Evolutionary conservation across 2,329 filamentous ascomycete genomes (phyloP).

Genomic region (Neopestalotiopsis clavispora): DNA sequence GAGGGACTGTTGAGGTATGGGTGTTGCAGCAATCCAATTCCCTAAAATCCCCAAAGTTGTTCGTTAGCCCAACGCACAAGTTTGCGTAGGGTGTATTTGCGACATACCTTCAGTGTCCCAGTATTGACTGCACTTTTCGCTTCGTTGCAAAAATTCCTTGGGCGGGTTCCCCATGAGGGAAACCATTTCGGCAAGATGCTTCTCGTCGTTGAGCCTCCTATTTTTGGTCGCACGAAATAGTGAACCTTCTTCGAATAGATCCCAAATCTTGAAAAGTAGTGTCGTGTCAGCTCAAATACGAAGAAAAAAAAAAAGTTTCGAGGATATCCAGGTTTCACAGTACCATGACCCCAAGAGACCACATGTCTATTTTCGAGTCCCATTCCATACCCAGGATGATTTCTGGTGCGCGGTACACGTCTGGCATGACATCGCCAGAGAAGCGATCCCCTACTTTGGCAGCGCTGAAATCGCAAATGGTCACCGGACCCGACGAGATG

Average conservation of each 20-base stretch:
- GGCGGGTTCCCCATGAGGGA: slow-evolving; percentile 43
- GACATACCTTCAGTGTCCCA: slow-evolving; percentile 29
- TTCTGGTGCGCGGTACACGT: slow-evolving; percentile 39
- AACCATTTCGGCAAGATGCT: slow-evolving; percentile 41
- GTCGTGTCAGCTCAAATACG: not conserved
- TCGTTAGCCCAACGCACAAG: too few species aligned
- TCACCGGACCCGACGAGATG: slow-evolving; percentile 27
- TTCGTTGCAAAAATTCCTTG: slow-evolving; percentile 37
- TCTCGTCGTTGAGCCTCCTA: slow-evolving; percentile 28
- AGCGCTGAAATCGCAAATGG: slow-evolving; percentile 38
- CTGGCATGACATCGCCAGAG: slow-evolving; percentile 38
- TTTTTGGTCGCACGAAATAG: slow-evolving; percentile 32
- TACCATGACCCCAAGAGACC: slow-evolving; percentile 39
- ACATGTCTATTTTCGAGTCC: slow-evolving; percentile 40
- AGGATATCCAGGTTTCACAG: slow-evolving; percentile 8
- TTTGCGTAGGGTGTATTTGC: not conserved
- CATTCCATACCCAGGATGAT: slow-evolving; percentile 39
- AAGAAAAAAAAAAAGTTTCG: not conserved
- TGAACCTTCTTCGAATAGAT: slow-evolving; percentile 35
- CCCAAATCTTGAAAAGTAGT: slow-evolving; percentile 32
- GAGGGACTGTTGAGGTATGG: slow-evolving; percentile 31
- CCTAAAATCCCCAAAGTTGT: slow-evolving; percentile 20
- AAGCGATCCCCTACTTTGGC: slow-evolving; percentile 31
- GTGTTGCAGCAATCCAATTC: slow-evolving; percentile 31
- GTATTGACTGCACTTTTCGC: slow-evolving; percentile 26